phyloP scores from a whole-genome alignment of 257 asterid species.

The Avicennia marina region DNA sequence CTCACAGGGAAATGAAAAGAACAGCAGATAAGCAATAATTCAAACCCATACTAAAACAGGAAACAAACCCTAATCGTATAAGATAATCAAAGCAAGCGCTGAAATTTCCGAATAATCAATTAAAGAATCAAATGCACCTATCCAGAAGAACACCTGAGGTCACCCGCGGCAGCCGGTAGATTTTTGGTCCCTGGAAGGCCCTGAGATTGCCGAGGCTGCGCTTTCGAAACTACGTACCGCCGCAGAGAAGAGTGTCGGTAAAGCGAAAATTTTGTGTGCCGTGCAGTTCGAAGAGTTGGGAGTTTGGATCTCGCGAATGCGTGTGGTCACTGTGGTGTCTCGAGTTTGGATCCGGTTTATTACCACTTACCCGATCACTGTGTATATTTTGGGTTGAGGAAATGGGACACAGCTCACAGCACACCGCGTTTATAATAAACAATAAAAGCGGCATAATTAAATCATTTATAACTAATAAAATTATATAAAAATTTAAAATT shows the following conservation, averaged over 20 bases:
- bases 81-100: background rate
- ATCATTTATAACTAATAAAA: too few relatives aligned
- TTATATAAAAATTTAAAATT: too few relatives aligned
- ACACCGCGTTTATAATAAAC: too few relatives aligned
- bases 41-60: background rate
- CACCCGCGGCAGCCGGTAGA: background rate
- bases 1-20: background rate
- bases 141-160: background rate
- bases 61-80: background rate
- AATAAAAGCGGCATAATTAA: too few relatives aligned
- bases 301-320: conserved; percentile 6
- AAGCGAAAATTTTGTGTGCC: background rate
- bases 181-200: background rate
- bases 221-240: background rate
- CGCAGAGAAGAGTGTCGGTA: conserved; percentile 11
- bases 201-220: background rate
- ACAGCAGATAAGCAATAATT: background rate
- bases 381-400: background rate
- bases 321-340: too few relatives aligned
- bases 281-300: background rate
- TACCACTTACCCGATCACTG: background rate
- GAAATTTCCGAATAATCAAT: background rate
- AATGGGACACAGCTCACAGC: background rate
- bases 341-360: background rate
- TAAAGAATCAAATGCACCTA: conserved; percentile 14